A percentile compares a stretch with the other conserved stretches of the same genome.
Evolutionary conservation across 2,329 filamentous ascomycete genomes (phyloP).

Genomic region (Colletotrichum phormii): DNA sequence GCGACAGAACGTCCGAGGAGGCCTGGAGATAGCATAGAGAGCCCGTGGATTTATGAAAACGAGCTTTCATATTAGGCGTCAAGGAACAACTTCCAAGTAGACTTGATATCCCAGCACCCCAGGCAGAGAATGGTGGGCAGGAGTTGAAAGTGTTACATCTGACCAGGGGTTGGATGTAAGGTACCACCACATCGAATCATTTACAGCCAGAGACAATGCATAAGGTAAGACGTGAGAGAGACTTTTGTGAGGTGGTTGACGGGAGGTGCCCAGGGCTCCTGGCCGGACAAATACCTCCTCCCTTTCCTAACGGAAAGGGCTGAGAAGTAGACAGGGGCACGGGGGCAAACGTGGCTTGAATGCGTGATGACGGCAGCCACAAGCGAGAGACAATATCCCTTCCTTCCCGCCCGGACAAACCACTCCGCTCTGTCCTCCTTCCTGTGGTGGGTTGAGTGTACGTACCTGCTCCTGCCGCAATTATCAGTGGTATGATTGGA

Average conservation of each 20-base stretch:
- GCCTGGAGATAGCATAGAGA: no score
- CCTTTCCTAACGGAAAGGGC: neutral
- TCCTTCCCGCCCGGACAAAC: slow-evolving; percentile 9
- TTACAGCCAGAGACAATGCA: neutral
- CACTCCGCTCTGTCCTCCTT: slow-evolving; percentile 10
- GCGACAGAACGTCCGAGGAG: no score
- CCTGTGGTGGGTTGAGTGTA: neutral
- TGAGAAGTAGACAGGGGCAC: neutral
- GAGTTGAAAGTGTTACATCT: no score
- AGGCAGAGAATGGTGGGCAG: no score
- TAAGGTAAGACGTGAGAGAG: neutral
- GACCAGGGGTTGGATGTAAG: no score
- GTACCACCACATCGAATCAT: no score
- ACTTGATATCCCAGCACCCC: no score
- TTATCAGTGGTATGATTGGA: neutral
- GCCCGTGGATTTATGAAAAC: no score
- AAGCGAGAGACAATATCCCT: neutral
- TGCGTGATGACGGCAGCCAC: neutral
- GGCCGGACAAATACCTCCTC: neutral
- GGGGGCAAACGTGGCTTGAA: neutral
- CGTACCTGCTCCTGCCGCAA: neutral
- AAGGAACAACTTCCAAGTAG: no score
- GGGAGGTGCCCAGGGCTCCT: neutral
- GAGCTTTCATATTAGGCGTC: no score
- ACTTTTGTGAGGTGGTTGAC: neutral